Percentiles rank a stretch among this genome's conserved stretches.
Evolutionary conservation across 2,329 filamentous ascomycete species (phyloP).

Genomic region (Leptographium galeiforme): DNA sequence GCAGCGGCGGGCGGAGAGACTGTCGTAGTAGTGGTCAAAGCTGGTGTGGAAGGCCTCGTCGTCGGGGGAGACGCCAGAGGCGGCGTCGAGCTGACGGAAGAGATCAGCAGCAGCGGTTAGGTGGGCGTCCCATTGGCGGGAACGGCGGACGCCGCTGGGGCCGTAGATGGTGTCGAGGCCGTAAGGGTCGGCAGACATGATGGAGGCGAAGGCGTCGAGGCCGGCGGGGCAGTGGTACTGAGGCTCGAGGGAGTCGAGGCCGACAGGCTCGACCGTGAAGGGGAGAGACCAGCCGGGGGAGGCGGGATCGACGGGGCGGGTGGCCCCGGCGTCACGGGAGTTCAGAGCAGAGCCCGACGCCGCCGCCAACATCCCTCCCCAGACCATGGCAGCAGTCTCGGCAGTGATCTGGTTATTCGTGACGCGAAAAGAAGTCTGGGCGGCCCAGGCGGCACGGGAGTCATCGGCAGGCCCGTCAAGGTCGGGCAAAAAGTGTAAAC

Average conservation of each 20-base stretch:
- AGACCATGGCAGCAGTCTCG: conserved; percentile 64
- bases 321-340: conserved; percentile 31
- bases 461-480: conserved; percentile 18
- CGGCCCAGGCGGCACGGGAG: conserved; percentile 20
- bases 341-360: conserved; percentile 33
- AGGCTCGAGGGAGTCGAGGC: conserved; percentile 62
- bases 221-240: conserved; percentile 50
- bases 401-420: conserved; percentile 75
- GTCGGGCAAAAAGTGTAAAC: conserved; percentile 53
- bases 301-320: conserved; percentile 10
- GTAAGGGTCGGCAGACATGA: neutral
- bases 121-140: conserved; percentile 7
- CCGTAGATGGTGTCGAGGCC: neutral
- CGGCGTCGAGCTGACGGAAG: conserved; percentile 46
- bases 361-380: conserved; percentile 53
- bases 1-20: conserved; percentile 65
- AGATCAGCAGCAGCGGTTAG: conserved; percentile 28
- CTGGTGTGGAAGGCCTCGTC: conserved; percentile 53
- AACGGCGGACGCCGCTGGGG: neutral
- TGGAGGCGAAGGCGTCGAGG: conserved; percentile 14
- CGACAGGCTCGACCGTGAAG: conserved; percentile 36
- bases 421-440: conserved; percentile 50
- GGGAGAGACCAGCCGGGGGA: conserved; percentile 15
- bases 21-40: conserved; percentile 78
- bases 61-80: conserved; percentile 48